Conservation (phyloP, 352 stramenopile species). For the Globisporangium mamillatum region DNA sequence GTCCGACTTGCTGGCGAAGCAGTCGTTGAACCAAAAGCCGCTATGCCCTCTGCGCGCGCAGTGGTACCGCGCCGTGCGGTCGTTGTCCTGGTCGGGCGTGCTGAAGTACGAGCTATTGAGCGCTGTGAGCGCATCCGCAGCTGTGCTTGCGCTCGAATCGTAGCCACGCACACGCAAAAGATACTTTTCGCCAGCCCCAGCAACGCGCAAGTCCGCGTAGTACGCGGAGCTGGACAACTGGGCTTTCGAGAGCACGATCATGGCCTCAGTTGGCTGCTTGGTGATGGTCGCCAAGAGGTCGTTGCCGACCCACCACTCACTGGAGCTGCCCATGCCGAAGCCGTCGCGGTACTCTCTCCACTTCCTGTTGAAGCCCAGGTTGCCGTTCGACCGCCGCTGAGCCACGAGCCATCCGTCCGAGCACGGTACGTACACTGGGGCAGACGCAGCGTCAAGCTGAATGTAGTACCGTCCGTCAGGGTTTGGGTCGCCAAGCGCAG, state of each 20-base stretch:
- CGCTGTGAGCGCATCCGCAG: slow-evolving; percentile 33
- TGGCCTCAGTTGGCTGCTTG: slow-evolving; percentile 32
- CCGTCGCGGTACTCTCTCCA: slow-evolving; percentile 58
- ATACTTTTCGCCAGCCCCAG: slow-evolving; percentile 42
- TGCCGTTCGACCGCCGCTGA: slow-evolving; percentile 40
- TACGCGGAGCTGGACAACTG: slow-evolving; percentile 34
- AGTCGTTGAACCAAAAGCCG: slow-evolving; percentile 64
- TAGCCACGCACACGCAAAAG: slow-evolving; percentile 43
- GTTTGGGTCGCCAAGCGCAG: slow-evolving; percentile 38
- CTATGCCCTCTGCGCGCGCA: slow-evolving; percentile 43
- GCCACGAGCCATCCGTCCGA: slow-evolving; percentile 61
- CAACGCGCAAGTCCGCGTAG: slow-evolving; percentile 49
- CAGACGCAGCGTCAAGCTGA: slow-evolving; percentile 26
- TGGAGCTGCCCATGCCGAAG: slow-evolving; percentile 41
- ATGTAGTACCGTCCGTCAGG: slow-evolving; percentile 56
- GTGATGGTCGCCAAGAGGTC: slow-evolving; percentile 36
- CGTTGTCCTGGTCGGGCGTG: slow-evolving; percentile 53
- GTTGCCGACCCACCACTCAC: slow-evolving; percentile 68
- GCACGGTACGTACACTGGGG: slow-evolving; percentile 37
- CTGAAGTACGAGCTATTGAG: slow-evolving; percentile 66
- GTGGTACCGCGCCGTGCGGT: slow-evolving; percentile 37
- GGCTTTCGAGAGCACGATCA: slow-evolving; percentile 52
- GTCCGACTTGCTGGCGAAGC: slow-evolving; percentile 37
- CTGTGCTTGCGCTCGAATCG: slow-evolving; percentile 29
- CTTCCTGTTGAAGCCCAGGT: slow-evolving; percentile 55